Evolutionary conservation across 768 basidiomycete species (phyloP).

Genomic region (Leccinum broughii): DNA sequence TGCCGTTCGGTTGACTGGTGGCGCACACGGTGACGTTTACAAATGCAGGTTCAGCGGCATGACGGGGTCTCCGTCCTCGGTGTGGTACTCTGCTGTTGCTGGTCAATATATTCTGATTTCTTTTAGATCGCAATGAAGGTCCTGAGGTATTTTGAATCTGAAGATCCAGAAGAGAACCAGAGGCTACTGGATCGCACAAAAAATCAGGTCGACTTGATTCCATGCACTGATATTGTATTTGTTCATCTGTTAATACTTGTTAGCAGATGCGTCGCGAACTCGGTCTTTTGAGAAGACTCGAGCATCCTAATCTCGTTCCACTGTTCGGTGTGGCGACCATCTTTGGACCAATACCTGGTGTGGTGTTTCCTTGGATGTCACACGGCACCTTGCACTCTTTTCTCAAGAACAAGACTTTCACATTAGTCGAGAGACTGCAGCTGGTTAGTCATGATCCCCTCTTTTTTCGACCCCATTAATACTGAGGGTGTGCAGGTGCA

Average conservation of each 20-base stretch:
- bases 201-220: neutral
- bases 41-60: neutral
- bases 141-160: neutral
- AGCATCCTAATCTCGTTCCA: neutral
- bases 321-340: neutral
- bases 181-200: neutral
- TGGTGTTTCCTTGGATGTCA: conserved; percentile 1
- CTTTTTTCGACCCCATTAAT: neutral
- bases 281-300: conserved; percentile 3
- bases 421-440: neutral
- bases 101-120: neutral
- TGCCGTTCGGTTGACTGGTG: neutral
- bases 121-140: conserved; percentile 1
- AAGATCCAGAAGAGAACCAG: neutral
- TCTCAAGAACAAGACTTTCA: neutral
- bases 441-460: neutral
- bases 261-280: conserved; percentile 2
- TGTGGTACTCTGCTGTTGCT: neutral
- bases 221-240: neutral
- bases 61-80: neutral
- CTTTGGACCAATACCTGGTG: neutral
- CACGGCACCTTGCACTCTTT: conserved; percentile 3
- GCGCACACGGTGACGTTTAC: conserved; percentile 6
- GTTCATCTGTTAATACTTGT: neutral
- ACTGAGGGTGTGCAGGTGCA: neutral